Evolutionary conservation across 1,139 yeast species (phyloP).

Genomic region (Debaryomyces fabryi): DNA sequence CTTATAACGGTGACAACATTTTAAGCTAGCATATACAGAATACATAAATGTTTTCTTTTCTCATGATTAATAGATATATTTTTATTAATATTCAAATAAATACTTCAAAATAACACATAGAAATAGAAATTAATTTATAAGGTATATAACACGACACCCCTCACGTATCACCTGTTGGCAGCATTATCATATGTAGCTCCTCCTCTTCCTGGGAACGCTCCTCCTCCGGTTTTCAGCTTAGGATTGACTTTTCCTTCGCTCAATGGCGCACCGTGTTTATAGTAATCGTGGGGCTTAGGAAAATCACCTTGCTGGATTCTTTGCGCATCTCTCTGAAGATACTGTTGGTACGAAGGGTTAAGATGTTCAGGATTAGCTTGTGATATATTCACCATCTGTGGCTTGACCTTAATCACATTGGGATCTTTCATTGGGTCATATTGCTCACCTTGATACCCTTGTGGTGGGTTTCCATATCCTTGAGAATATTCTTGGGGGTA

Average conservation of each 20-base stretch:
- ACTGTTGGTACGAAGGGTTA: slow-evolving; percentile 42
- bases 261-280: slow-evolving; percentile 41
- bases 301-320: slow-evolving; percentile 36
- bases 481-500: slow-evolving; percentile 6
- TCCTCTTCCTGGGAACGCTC: slow-evolving; percentile 42
- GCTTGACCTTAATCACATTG: slow-evolving; percentile 34
- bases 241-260: slow-evolving; percentile 29
- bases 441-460: slow-evolving; percentile 10
- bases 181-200: slow-evolving; percentile 45
- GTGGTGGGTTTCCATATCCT: slow-evolving; percentile 13
- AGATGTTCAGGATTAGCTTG: slow-evolving; percentile 40
- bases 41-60: neutral
- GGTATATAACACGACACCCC: neutral
- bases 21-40: slow-evolving; percentile 13
- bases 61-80: slow-evolving; percentile 5
- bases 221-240: slow-evolving; percentile 28
- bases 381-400: slow-evolving; percentile 41
- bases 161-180: slow-evolving; percentile 26
- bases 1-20: slow-evolving; percentile 71
- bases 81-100: neutral
- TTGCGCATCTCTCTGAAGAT: slow-evolving; percentile 35
- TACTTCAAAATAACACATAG: neutral
- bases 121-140: neutral
- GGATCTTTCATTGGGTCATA: slow-evolving; percentile 32
- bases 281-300: slow-evolving; percentile 29